Conservation (phyloP, 73 alveolate species). For the Paramecium tetraurelia region DNA sequence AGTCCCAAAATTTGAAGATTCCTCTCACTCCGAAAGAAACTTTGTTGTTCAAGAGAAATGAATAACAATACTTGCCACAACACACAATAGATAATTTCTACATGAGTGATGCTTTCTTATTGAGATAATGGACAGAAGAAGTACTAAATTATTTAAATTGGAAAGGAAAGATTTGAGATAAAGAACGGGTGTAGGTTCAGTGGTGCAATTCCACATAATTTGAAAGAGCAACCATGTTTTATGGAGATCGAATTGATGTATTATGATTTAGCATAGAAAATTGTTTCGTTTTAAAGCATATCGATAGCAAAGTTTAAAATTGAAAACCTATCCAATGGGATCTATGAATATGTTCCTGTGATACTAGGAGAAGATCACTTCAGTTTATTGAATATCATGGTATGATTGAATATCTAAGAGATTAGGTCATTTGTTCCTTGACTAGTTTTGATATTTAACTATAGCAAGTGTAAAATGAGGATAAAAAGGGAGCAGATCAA, state of each 20-base stretch:
- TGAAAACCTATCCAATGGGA: background rate
- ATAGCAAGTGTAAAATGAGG: background rate
- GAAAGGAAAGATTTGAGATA: slow-evolving; percentile 38
- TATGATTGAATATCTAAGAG: background rate
- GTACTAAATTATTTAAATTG: background rate
- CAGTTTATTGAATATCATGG: background rate
- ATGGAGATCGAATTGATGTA: slow-evolving; percentile 39
- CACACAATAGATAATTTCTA: slow-evolving; percentile 16
- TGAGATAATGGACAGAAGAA: slow-evolving; percentile 42
- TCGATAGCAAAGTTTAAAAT: slow-evolving; percentile 25
- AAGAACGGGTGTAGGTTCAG: slow-evolving; percentile 40
- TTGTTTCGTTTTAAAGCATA: background rate
- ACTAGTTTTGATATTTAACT: background rate
- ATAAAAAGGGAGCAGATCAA: background rate
- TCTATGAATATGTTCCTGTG: slow-evolving; percentile 45
- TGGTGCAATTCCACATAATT: slow-evolving; percentile 14
- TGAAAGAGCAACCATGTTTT: background rate
- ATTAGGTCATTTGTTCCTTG: background rate
- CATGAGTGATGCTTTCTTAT: slow-evolving; percentile 21
- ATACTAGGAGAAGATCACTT: slow-evolving; percentile 35
- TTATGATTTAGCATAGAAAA: slow-evolving; percentile 21
- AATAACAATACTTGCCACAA: background rate
- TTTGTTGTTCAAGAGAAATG: background rate
- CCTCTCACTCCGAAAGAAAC: slow-evolving; percentile 24
- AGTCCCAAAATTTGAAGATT: slow-evolving; percentile 20